A percentile compares a stretch with the other conserved stretches of the same genome.
Evolutionary conservation across 1,139 yeast species (phyloP).

Genomic region (Barnettozyma hawaiiensis): DNA sequence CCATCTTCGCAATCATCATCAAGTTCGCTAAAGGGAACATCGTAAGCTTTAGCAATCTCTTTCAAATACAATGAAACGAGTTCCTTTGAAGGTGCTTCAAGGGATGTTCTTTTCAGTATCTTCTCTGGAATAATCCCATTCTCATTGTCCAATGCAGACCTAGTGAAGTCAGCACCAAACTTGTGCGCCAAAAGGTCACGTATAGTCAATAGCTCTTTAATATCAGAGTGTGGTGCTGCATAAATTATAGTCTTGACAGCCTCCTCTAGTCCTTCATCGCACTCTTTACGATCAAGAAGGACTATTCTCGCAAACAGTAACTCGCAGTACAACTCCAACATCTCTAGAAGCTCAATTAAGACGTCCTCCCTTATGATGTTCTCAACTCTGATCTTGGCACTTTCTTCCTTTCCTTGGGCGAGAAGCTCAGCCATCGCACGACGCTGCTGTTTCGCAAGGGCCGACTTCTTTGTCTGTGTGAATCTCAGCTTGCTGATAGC

Average conservation of each 20-base stretch:
- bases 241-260: slow-evolving; percentile 69
- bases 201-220: slow-evolving; percentile 61
- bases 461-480: slow-evolving; percentile 76
- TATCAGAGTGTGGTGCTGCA: slow-evolving; percentile 67
- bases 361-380: slow-evolving; percentile 82
- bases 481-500: slow-evolving; percentile 75
- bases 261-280: slow-evolving; percentile 65
- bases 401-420: slow-evolving; percentile 67
- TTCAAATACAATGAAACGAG: slow-evolving; percentile 65
- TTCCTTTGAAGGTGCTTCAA: slow-evolving; percentile 61
- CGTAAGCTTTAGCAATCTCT: slow-evolving; percentile 79
- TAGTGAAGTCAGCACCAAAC: slow-evolving; percentile 63
- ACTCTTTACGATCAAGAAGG: slow-evolving; percentile 41
- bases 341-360: slow-evolving; percentile 74
- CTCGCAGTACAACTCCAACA: slow-evolving; percentile 79
- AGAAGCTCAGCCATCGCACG: slow-evolving; percentile 71
- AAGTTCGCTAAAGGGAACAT: slow-evolving; percentile 64
- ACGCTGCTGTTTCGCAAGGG: slow-evolving; percentile 76
- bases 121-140: slow-evolving; percentile 57
- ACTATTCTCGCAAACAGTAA: slow-evolving; percentile 69
- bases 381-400: slow-evolving; percentile 82
- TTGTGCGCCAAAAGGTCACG: slow-evolving; percentile 58
- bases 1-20: slow-evolving; percentile 34
- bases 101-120: slow-evolving; percentile 54
- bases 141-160: slow-evolving; percentile 55